Evolutionary conservation across 345 rosid species (phyloP).

Genomic region (Cardamine occulta): DNA sequence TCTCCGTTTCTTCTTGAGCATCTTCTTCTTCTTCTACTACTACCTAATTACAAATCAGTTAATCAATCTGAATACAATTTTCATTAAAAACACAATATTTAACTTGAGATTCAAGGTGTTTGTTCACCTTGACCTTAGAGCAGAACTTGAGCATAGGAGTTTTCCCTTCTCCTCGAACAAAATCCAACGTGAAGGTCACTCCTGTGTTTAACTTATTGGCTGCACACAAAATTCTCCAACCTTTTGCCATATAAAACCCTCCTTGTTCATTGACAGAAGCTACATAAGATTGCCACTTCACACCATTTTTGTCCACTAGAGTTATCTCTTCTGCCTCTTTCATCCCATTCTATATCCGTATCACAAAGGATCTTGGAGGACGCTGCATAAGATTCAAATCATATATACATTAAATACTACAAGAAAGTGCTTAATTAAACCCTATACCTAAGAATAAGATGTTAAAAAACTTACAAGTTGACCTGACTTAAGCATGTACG

Average conservation of each 20-base stretch:
- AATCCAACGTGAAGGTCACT: slow-evolving; percentile 14
- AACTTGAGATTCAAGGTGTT: no score
- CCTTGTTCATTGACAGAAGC: not conserved
- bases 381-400: slow-evolving; percentile 20
- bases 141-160: no score
- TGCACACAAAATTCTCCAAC: slow-evolving; percentile 2
- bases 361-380: not conserved
- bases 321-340: not conserved
- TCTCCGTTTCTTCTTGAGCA: no score
- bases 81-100: no score
- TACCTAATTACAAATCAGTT: no score
- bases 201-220: not conserved
- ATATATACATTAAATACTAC: not conserved
- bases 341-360: slow-evolving; percentile 6
- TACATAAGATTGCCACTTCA: slow-evolving; percentile 6
- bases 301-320: slow-evolving; percentile 22
- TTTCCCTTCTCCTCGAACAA: slow-evolving; percentile 20
- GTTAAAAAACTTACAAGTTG: slow-evolving; percentile 17
- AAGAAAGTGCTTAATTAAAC: not conserved
- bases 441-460: not conserved
- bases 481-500: not conserved
- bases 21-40: no score
- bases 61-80: no score
- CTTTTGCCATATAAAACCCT: slow-evolving; percentile 1
- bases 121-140: no score